Percentiles rank a stretch among this genome's conserved stretches.
These are phyloP conservation scores for Colletotrichum euphorbiae DNA, from an alignment of 2,329 filamentous ascomycete species.

Conservation along the genomic window DNA sequence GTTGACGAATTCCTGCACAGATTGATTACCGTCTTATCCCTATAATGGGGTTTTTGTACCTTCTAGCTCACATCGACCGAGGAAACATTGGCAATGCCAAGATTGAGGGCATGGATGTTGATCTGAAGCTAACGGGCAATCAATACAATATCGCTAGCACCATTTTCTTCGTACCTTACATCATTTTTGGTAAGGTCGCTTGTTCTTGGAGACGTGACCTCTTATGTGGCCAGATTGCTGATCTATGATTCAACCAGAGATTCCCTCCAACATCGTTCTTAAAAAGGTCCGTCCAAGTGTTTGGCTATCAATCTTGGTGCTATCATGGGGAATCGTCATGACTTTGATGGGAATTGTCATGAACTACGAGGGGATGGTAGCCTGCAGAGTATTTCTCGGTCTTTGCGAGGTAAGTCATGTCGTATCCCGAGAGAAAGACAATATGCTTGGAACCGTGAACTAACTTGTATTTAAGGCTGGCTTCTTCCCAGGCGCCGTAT, in stretches of 20 bases:
- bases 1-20: slow-evolving; percentile 13
- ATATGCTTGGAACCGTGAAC: neutral
- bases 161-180: slow-evolving; percentile 58
- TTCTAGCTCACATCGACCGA: slow-evolving; percentile 41
- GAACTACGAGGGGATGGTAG: slow-evolving; percentile 44
- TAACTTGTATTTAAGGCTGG: slow-evolving; percentile 29
- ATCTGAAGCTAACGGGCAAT: slow-evolving; percentile 12
- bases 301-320: slow-evolving; percentile 53
- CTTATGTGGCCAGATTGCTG: too few species aligned
- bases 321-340: slow-evolving; percentile 44
- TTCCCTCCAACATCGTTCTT: slow-evolving; percentile 72
- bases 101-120: slow-evolving; percentile 26
- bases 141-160: slow-evolving; percentile 29
- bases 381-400: neutral
- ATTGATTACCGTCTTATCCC: slow-evolving; percentile 41
- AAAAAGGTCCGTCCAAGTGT: slow-evolving; percentile 64
- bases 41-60: slow-evolving; percentile 40
- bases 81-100: slow-evolving; percentile 34
- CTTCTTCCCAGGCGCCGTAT: slow-evolving; percentile 48
- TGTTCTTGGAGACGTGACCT: slow-evolving; percentile 53
- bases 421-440: too few species aligned
- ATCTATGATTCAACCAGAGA: slow-evolving; percentile 35
- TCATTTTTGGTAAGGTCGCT: slow-evolving; percentile 63
- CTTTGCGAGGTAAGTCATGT: neutral
- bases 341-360: slow-evolving; percentile 41